Conservation (phyloP, 1,284 basidiomycete species). For the Phellopilus nigrolimitatus region DNA sequence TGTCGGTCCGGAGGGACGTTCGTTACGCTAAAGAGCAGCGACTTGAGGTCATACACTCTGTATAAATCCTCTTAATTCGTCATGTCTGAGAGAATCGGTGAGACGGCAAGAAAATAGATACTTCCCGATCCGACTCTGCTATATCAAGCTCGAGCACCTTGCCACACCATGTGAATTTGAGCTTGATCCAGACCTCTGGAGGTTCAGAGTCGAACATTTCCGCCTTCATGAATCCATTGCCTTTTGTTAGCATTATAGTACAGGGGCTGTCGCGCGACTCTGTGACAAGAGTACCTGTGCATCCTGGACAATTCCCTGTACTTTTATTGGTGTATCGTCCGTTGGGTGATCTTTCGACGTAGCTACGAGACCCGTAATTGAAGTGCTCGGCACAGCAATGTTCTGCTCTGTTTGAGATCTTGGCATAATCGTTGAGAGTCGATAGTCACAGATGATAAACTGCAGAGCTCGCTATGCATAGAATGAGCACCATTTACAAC, state of each 20-base stretch:
- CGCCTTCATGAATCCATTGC: background rate
- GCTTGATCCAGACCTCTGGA: conserved; percentile 46
- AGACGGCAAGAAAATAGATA: conserved; percentile 11
- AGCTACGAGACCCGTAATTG: no score
- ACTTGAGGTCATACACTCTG: conserved; percentile 69
- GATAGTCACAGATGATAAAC: no score
- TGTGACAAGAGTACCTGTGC: no score
- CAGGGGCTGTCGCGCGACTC: background rate
- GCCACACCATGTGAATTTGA: conserved; percentile 62
- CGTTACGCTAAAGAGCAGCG: conserved; percentile 63
- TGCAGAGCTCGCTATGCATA: no score
- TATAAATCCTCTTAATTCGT: background rate
- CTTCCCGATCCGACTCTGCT: conserved; percentile 69
- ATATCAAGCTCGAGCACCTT: conserved; percentile 52
- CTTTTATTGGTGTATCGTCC: background rate
- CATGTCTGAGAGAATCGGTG: no score
- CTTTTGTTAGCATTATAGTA: background rate
- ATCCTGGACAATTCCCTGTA: conserved; percentile 8
- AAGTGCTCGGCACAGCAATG: no score
- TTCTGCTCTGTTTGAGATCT: no score
- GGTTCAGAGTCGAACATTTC: conserved; percentile 10
- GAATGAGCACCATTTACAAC: no score
- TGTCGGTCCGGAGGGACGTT: conserved; percentile 81
- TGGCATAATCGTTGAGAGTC: no score
- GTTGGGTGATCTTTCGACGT: no score